Evolutionary conservation across 2,329 filamentous ascomycete genomes (phyloP).

Genomic region (Raffaelea arxii): DNA sequence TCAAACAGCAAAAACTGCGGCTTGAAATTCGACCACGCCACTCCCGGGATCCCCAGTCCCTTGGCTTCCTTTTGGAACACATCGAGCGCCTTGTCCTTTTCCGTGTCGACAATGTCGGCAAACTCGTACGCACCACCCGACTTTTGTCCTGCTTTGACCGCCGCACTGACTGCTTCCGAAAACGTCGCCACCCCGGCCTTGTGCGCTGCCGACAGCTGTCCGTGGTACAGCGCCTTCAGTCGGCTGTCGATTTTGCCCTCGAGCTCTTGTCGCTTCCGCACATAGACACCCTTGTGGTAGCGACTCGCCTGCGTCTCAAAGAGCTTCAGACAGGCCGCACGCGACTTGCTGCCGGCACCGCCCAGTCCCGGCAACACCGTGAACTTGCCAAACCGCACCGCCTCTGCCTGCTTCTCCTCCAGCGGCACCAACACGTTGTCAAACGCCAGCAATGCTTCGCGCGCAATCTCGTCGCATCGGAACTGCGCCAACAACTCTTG

Average conservation of each 20-base stretch:
- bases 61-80: constrained; percentile 69
- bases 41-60: constrained; percentile 65
- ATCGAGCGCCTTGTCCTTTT: constrained; percentile 67
- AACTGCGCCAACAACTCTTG: constrained; percentile 96
- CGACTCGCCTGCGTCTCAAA: constrained; percentile 87
- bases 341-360: constrained; percentile 58
- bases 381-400: constrained; percentile 60
- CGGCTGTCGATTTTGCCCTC: constrained; percentile 80
- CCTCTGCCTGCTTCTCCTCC: constrained; percentile 76
- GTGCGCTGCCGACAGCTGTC: constrained; percentile 81
- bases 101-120: constrained; percentile 77
- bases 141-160: constrained; percentile 89
- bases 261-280: constrained; percentile 74
- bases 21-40: constrained; percentile 80
- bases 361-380: constrained; percentile 69
- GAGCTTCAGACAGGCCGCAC: constrained; percentile 64
- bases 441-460: constrained; percentile 77
- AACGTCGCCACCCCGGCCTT: constrained; percentile 80
- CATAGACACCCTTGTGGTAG: constrained; percentile 94
- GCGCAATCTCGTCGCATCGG: constrained; percentile 90
- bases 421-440: constrained; percentile 74
- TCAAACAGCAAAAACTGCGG: constrained; percentile 71
- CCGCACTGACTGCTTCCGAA: constrained; percentile 73
- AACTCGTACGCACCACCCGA: constrained; percentile 88
- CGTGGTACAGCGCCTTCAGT: constrained; percentile 77